Conservation (phyloP, 2,329 filamentous ascomycete genomes). For the Leptographium galeiforme region DNA sequence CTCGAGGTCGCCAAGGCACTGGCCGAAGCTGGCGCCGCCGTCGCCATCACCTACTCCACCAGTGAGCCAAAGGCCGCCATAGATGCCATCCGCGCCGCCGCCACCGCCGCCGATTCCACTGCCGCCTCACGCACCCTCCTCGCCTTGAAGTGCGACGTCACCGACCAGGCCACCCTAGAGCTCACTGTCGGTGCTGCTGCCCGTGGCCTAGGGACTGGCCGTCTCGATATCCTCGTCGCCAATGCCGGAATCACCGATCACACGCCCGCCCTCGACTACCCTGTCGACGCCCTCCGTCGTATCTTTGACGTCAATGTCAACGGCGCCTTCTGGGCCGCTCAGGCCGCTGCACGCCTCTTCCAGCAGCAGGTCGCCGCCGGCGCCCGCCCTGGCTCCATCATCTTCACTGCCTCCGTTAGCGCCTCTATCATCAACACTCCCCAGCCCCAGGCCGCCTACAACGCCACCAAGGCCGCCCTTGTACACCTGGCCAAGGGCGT, state of each 20-base stretch:
- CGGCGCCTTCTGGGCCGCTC: conserved; percentile 28
- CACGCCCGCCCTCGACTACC: conserved; percentile 24
- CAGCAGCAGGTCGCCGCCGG: not conserved
- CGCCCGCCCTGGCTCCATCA: conserved; percentile 16
- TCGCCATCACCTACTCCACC: conserved; percentile 1
- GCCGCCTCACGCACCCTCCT: conserved; percentile 1
- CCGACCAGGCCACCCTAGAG: conserved; percentile 16
- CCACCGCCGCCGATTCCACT: conserved; percentile 1
- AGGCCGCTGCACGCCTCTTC: conserved; percentile 20
- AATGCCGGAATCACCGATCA: conserved; percentile 27
- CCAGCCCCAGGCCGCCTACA: conserved; percentile 60
- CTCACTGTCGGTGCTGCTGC: conserved; percentile 19
- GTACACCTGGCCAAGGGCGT: conserved; percentile 52
- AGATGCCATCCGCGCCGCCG: conserved; percentile 8
- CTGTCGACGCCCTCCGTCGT: conserved; percentile 22
- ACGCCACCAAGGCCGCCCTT: conserved; percentile 55
- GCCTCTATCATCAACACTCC: conserved; percentile 67
- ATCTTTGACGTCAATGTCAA: conserved; percentile 27
- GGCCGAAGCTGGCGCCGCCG: not conserved
- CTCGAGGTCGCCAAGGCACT: conserved; percentile 2
- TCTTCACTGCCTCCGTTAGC: conserved; percentile 38
- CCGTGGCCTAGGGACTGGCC: conserved; percentile 18
- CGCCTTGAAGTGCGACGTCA: conserved; percentile 25
- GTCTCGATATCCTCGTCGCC: conserved; percentile 26
- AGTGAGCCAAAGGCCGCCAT: conserved; percentile 15